These are phyloP conservation scores for Kwoniella dendrophila DNA, from an alignment of 768 basidiomycete genomes.

Conservation along the genomic window DNA sequence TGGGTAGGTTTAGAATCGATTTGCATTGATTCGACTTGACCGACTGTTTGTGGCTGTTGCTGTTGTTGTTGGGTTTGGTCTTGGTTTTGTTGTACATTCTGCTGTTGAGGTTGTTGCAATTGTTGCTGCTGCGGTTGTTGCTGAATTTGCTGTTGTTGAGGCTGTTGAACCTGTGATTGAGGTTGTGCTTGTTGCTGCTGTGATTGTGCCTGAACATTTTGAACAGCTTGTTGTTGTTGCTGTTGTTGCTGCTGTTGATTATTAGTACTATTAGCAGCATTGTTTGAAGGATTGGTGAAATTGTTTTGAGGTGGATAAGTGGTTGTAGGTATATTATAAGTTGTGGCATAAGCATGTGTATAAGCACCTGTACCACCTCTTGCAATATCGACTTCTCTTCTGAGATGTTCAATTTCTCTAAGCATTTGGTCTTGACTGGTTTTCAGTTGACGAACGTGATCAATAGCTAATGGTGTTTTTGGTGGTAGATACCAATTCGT, in stretches of 20 bases:
- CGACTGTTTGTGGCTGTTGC: too few relatives aligned
- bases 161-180: constrained; percentile 11
- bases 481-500: neutral
- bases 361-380: constrained; percentile 35
- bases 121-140: constrained; percentile 13
- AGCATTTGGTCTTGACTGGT: constrained; percentile 73
- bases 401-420: constrained; percentile 74
- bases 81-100: too few relatives aligned
- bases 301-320: constrained; percentile 16
- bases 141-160: constrained; percentile 3
- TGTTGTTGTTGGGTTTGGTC: too few relatives aligned
- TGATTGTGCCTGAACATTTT: neutral
- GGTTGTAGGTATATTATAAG: constrained; percentile 21
- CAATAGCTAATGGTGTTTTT: constrained; percentile 65
- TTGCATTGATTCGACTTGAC: too few relatives aligned
- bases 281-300: neutral
- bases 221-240: constrained; percentile 8
- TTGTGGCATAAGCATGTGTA: constrained; percentile 13
- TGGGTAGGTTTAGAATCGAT: too few relatives aligned
- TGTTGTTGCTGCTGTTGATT: too few relatives aligned
- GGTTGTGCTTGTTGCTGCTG: constrained; percentile 7
- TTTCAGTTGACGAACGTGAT: constrained; percentile 80
- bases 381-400: constrained; percentile 68
- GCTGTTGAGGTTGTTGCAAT: constrained; percentile 1
- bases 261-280: neutral